These are phyloP conservation scores for Spiromastix sp. DNA, from an alignment of 2,329 filamentous ascomycete genomes.

Conservation along the genomic window DNA sequence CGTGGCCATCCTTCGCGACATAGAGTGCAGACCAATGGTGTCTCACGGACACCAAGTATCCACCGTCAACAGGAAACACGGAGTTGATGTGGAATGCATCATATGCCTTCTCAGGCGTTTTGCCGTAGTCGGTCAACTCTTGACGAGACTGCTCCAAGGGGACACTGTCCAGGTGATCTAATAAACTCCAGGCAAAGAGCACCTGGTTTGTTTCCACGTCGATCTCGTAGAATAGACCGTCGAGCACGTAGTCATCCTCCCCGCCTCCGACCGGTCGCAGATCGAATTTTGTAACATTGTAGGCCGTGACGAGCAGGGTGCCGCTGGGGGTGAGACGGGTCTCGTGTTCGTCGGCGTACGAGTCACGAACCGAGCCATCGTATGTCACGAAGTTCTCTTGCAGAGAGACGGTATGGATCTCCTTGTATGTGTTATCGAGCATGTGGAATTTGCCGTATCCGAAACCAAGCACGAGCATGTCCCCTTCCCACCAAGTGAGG, in stretches of 20 bases:
- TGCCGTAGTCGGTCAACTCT: no score
- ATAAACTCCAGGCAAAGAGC: conserved; percentile 39
- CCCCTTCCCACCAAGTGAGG: conserved; percentile 27
- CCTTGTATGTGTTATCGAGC: conserved; percentile 12
- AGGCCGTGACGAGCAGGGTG: conserved; percentile 34
- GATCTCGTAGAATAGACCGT: conserved; percentile 37
- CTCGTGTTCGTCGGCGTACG: conserved; percentile 33
- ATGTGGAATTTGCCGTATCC: conserved; percentile 12
- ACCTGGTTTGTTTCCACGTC: conserved; percentile 34
- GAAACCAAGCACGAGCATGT: conserved; percentile 15
- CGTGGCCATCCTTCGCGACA: no score
- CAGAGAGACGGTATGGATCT: conserved; percentile 8
- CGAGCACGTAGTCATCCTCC: conserved; percentile 29
- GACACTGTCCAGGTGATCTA: conserved; percentile 29
- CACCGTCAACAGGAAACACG: no score
- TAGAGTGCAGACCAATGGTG: no score
- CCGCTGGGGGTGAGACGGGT: conserved; percentile 33
- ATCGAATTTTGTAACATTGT: conserved; percentile 28
- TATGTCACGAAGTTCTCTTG: conserved; percentile 8
- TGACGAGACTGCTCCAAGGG: no score
- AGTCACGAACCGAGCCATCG: conserved; percentile 8
- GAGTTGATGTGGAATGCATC: no score
- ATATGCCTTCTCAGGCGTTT: no score
- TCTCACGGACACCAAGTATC: no score
- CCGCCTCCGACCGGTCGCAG: conserved; percentile 28